Base-by-base conservation (phyloP, 805 yeast genomes). In the Nakazawaea anatomiae region DNA sequence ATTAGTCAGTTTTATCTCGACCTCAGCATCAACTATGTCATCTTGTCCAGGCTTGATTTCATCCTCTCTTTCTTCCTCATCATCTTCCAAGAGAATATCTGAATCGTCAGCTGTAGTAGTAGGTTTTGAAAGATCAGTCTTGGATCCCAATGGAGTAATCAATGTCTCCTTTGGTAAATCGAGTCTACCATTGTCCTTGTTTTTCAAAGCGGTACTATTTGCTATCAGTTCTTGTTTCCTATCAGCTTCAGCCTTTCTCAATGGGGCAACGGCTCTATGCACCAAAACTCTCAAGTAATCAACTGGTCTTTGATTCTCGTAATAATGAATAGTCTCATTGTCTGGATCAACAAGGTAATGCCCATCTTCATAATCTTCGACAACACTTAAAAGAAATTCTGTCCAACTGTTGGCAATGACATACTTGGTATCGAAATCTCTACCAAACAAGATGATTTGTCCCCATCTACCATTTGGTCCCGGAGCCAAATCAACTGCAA, bases 381-480 rank as follows among this genome's bases (percentile, higher is more conserved):
- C 96, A 64, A 90, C 84, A 47, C 78, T 76, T 50, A 90, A 72
- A 48, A 92, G 69, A 65, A 94, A 94, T 60, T 87, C 94, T 14
- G 96, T 96, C 85, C 96, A 92, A 51, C 85, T 86, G 47, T 82
- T 80, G 18, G 97, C 95, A 50, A 94, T 73, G 39, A 87, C 91
- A 66, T 79, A 89, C 65, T 92, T 92, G 39, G 87, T 81, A 70
- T 92, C 98, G 63, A 83, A 92, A 57, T 92, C 98, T 62, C 97
- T 83, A 39, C 99, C 99, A 66, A 88, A 92, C 50, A 91, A 63
- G 55, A 92, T 92, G 18, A 94, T 85, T 70, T 92, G 99, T 39
- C 98, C 99, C 79, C 87, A 82, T 52, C 73, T 75, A 43, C 97
- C 96, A 30, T 70, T 69, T 8, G 83, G 77, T 6, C 89, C 96